phyloP scores from a whole-genome alignment of 805 yeast genomes.

The Geotrichum ghanense region DNA sequence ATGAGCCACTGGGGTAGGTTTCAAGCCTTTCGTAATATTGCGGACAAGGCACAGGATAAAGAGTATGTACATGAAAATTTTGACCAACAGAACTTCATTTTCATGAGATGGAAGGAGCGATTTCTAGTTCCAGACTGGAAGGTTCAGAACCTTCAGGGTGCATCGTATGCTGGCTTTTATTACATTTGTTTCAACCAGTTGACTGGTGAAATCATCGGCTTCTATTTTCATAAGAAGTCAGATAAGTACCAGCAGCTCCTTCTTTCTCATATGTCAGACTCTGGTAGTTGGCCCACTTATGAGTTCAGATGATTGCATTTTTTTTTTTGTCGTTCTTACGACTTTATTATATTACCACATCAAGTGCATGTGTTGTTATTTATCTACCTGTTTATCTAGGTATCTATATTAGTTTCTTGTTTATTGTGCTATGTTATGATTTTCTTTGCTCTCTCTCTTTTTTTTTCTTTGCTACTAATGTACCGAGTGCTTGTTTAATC shows the following conservation, averaged over 20 bases:
- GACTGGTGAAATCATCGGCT: conserved; percentile 67
- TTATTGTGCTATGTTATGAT: too few species aligned
- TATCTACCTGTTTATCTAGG: too few species aligned
- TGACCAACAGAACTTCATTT: conserved; percentile 39
- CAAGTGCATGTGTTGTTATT: too few species aligned
- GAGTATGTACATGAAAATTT: conserved; percentile 22
- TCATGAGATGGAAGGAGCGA: conserved; percentile 93
- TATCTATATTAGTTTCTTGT: too few species aligned
- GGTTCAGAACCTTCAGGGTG: conserved; percentile 51
- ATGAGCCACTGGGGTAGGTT: conserved; percentile 58
- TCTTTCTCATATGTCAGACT: conserved; percentile 41
- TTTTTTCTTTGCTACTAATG: too few species aligned
- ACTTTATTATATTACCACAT: too few species aligned
- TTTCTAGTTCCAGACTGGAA: conserved; percentile 72
- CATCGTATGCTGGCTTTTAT: conserved; percentile 88
- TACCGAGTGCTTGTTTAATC: too few species aligned
- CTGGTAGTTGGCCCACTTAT: conserved; percentile 31
- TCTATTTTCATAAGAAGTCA: conserved; percentile 70
- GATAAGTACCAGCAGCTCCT: conserved; percentile 73
- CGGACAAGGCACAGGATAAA: conserved; percentile 18
- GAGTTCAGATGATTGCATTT: conserved; percentile 21
- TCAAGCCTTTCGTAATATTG: conserved; percentile 31
- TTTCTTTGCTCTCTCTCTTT: too few species aligned
- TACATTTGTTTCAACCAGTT: conserved; percentile 72
- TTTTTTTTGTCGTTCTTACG: too few species aligned